Conservation (phyloP, 2,329 filamentous ascomycete species). For the Mycosphaerella sp. region DNA sequence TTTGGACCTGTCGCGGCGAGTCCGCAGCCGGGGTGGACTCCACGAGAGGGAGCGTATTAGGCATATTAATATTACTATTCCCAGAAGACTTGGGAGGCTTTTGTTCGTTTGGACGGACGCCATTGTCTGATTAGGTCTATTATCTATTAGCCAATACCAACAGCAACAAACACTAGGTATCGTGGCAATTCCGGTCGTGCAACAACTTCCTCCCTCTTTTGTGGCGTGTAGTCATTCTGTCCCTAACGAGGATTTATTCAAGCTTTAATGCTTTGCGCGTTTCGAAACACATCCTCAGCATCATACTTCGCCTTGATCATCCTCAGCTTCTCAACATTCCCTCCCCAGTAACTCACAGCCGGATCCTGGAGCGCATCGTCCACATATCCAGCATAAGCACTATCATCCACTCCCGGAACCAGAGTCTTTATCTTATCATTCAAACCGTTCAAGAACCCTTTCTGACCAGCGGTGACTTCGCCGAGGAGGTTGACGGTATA, state of each 20-base stretch:
- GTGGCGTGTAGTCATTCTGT: too few relatives aligned
- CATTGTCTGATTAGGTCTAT: too few relatives aligned
- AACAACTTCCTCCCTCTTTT: background rate
- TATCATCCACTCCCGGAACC: constrained; percentile 10
- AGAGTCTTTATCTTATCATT: constrained; percentile 3
- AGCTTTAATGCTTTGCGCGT: constrained; percentile 13
- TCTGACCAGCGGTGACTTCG: constrained; percentile 1
- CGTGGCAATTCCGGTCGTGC: too few relatives aligned
- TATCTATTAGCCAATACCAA: too few relatives aligned
- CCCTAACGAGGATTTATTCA: too few relatives aligned
- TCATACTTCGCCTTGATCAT: constrained; percentile 32
- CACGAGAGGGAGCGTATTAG: constrained; percentile 30
- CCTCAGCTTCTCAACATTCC: constrained; percentile 29
- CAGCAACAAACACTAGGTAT: too few relatives aligned
- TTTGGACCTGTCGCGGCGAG: constrained; percentile 30
- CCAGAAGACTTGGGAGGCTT: too few relatives aligned
- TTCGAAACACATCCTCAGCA: constrained; percentile 24
- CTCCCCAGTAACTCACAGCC: constrained; percentile 27
- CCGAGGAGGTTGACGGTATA: constrained; percentile 14
- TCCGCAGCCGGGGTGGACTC: constrained; percentile 29
- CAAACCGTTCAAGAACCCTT: constrained; percentile 10
- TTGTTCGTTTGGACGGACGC: too few relatives aligned
- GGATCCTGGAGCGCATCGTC: constrained; percentile 30
- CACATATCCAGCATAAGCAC: constrained; percentile 18
- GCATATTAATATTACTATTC: too few relatives aligned